Evolutionary conservation across 306 rosid species (phyloP).

Genomic region (Lupinus albus): DNA sequence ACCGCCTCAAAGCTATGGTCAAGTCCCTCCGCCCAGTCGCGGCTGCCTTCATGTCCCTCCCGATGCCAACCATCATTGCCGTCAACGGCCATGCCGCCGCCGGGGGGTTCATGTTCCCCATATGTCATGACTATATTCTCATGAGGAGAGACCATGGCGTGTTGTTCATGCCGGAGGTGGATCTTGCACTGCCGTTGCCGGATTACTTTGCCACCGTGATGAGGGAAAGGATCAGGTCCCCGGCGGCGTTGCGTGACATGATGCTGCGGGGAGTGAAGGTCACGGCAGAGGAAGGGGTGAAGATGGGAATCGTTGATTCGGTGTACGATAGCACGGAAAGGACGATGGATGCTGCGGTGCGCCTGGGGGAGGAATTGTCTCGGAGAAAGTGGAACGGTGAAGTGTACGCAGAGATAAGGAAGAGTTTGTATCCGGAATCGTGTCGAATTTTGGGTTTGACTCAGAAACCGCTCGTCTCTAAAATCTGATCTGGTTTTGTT

Average conservation of each 20-base stretch:
- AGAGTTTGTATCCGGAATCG: conserved; percentile 60
- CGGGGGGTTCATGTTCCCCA: conserved; percentile 60
- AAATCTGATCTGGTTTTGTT: conserved; percentile 38
- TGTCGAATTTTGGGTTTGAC: conserved; percentile 50
- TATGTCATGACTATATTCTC: conserved; percentile 64
- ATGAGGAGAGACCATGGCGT: conserved; percentile 69
- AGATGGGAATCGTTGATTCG: conserved; percentile 66
- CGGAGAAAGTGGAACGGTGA: conserved; percentile 59
- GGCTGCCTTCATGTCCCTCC: conserved; percentile 63
- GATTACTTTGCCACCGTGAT: conserved; percentile 58
- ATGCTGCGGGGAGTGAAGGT: conserved; percentile 53
- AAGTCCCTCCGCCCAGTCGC: conserved; percentile 49
- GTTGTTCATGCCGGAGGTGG: conserved; percentile 75
- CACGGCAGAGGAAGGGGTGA: conserved; percentile 54
- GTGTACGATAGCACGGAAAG: conserved; percentile 57
- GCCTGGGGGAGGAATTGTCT: conserved; percentile 52
- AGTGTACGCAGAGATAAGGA: conserved; percentile 68
- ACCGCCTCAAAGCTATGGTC: conserved; percentile 53
- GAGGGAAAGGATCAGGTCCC: conserved; percentile 51
- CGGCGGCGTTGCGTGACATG: conserved; percentile 52
- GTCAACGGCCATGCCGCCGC: conserved; percentile 65
- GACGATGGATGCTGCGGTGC: conserved; percentile 52
- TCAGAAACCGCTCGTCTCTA: conserved; percentile 27
- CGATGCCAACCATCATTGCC: conserved; percentile 75
- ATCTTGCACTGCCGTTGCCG: conserved; percentile 57